Evolutionary conservation across 805 yeast genomes (phyloP).

Genomic region (Saturnispora dispora): DNA sequence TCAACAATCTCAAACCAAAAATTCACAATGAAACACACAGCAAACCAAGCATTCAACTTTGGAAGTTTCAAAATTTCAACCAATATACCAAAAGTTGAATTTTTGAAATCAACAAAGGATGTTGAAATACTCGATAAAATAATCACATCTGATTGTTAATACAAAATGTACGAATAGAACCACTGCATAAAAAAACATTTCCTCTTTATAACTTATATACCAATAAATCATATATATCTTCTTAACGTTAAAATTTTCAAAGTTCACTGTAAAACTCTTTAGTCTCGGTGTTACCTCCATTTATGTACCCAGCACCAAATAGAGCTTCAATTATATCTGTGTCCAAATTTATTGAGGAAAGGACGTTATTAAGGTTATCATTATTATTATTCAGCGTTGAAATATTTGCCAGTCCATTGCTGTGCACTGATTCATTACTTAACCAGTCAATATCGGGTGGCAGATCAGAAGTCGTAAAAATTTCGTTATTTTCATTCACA

Average conservation of each 20-base stretch:
- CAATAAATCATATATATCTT: neutral
- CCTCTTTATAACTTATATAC: neutral
- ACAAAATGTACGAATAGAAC: neutral
- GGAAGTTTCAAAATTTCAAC: constrained; percentile 22
- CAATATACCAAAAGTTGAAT: constrained; percentile 24
- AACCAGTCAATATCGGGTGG: neutral
- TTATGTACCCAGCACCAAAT: constrained; percentile 20
- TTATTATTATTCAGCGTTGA: constrained; percentile 5
- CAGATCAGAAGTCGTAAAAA: neutral
- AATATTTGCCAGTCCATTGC: constrained; percentile 5
- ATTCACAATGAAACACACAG: constrained; percentile 3
- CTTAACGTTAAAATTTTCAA: neutral
- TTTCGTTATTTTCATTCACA: neutral
- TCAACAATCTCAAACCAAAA: constrained; percentile 1
- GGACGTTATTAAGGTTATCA: constrained; percentile 19
- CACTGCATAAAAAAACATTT: neutral
- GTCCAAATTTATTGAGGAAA: constrained; percentile 22
- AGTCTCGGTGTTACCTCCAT: neutral
- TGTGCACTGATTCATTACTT: neutral
- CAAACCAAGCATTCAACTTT: constrained; percentile 10
- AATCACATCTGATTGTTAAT: constrained; percentile 8
- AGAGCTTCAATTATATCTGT: constrained; percentile 27
- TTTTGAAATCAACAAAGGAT: constrained; percentile 21
- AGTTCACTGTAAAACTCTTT: neutral
- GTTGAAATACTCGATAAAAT: constrained; percentile 22